Base-by-base conservation (phyloP, 345 rosid species). In the Eucalyptus tenuipes region DNA sequence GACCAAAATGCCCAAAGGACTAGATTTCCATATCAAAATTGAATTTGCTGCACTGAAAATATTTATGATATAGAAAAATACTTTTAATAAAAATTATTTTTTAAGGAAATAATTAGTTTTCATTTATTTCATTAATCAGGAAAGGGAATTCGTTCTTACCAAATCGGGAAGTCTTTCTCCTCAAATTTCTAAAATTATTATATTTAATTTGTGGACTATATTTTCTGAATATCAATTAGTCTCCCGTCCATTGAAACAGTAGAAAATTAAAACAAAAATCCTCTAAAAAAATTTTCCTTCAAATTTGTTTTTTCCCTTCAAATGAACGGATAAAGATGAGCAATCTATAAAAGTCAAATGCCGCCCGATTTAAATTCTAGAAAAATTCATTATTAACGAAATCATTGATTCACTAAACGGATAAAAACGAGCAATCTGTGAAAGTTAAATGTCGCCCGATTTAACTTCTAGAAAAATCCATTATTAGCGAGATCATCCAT, bases 71-170 rank as follows among this genome's bases (percentile, higher is more conserved):
- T 22, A 59, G 3, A 12, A 59, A 59, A 57, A 9, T 24, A 9
- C 9, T 24, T 22, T 59, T 59, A 27, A 27, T 59, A 3, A 27
- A 61, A 61, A 61, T 61, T 4, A 12, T 12, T 12, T 55, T 59
- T 1, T 1, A 55, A 22, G 13, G 29, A 55, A 10, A 55, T 55
- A 24, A 25, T 14, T 64, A 13, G 0, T n/a, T 64, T n/a, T 4
- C 3, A n/a, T 64, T n/a, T 0, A 3, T n/a, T n/a, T n/a, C 7
- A 7, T n/a, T 4, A 0, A n/a, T 64, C n/a, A n/a, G 20, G 10
- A n/a, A 64, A 64, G 37, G 2, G 0, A 64, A 64, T 64, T 31
- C 20, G 7, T 64, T n/a, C 20, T n/a, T 7, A 31, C 5, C 37
- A n/a, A n/a, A 64, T 64, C 2, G 0, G 10, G 40, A 64, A n/a